Conservation (phyloP, 495 filamentous ascomycete genomes). For the Aspergillus sclerotioniger region DNA sequence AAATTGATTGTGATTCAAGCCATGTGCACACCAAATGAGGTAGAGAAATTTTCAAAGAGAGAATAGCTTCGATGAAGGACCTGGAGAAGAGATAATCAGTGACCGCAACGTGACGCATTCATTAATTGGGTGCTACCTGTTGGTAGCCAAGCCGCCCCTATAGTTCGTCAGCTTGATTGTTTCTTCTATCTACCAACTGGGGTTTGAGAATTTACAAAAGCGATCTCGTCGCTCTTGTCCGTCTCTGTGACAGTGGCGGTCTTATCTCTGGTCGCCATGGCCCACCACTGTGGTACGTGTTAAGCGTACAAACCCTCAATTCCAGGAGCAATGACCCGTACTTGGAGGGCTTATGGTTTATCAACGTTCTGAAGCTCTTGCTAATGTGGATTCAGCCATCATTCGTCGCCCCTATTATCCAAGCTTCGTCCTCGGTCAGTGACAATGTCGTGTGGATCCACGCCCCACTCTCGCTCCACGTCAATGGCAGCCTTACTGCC, state of each 20-base stretch:
- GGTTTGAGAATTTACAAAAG: neutral
- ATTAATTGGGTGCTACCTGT: neutral
- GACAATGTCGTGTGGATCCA: too few species aligned
- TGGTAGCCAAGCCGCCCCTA: neutral
- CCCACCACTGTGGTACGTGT: neutral
- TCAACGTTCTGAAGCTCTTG: too few species aligned
- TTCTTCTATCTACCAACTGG: neutral
- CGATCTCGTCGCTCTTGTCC: neutral
- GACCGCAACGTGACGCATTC: neutral
- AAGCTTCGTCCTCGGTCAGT: too few species aligned
- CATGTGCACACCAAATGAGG: neutral
- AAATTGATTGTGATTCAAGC: too few species aligned
- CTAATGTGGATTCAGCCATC: too few species aligned
- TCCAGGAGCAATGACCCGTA: too few species aligned
- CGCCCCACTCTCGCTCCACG: too few species aligned
- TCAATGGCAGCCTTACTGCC: too few species aligned
- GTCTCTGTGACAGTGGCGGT: neutral
- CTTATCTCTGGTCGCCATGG: neutral
- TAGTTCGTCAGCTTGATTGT: neutral
- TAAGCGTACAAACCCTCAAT: too few species aligned
- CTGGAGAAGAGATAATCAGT: neutral
- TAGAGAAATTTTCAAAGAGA: constrained; percentile 4
- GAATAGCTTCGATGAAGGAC: constrained; percentile 1
- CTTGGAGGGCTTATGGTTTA: too few species aligned
- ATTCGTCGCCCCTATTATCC: too few species aligned